Evolutionary conservation across 805 yeast species (phyloP).

Genomic region (Candida anglica): DNA sequence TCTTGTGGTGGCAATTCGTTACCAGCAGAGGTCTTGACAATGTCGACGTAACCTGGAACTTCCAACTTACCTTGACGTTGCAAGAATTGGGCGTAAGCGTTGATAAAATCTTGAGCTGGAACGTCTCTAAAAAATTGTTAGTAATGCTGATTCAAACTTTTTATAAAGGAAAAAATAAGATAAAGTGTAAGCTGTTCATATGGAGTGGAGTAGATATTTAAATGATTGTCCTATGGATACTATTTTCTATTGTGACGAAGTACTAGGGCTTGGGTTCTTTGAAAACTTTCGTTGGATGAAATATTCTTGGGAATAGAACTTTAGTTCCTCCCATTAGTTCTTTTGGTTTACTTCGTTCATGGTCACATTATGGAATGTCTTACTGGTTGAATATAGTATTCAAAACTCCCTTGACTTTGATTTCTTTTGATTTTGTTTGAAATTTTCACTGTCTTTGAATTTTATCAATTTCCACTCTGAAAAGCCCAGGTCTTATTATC

Average conservation of each 20-base stretch:
- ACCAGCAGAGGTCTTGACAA: conserved; percentile 98
- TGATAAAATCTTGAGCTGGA: conserved; percentile 99
- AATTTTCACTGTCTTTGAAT: no score
- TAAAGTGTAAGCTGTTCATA: conserved; percentile 24
- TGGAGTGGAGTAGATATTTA: conserved; percentile 8
- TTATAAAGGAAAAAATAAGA: not conserved
- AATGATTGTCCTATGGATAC: not conserved
- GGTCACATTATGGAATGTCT: not conserved
- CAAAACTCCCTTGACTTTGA: not conserved
- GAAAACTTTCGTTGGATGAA: not conserved
- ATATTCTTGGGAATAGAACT: no score
- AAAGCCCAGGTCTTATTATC: no score
- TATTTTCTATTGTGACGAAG: not conserved
- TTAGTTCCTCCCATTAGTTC: no score
- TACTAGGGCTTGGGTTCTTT: not conserved
- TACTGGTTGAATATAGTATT: conserved; percentile 3
- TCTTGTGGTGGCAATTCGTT: conserved; percentile 99
- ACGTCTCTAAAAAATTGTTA: conserved; percentile 75
- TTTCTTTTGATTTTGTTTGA: no score
- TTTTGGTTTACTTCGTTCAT: not conserved
- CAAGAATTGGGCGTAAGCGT: conserved; percentile 99
- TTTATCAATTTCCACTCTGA: no score
- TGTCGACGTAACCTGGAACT: conserved; percentile 99
- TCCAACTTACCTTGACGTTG: conserved; percentile 99
- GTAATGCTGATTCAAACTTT: conserved; percentile 4